These are phyloP conservation scores for Aureobasidium melanogenum DNA, from an alignment of 2,329 filamentous ascomycete genomes.

Conservation along the genomic window DNA sequence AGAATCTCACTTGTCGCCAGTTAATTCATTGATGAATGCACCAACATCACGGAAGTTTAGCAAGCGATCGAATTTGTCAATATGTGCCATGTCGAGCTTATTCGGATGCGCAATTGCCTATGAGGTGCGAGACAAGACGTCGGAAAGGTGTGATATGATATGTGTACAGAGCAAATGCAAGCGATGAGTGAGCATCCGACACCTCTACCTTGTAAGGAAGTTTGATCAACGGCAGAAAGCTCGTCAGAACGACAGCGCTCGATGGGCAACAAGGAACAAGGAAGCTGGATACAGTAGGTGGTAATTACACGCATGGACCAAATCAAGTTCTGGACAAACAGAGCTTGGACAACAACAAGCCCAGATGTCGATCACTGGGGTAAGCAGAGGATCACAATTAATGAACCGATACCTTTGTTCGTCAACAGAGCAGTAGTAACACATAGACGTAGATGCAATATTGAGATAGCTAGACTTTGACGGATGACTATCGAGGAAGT, in stretches of 20 bases:
- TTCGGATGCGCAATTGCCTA: not conserved
- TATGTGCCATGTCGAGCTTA: not conserved
- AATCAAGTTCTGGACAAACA: slow-evolving; percentile 1
- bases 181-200: too few species aligned
- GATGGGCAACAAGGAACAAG: not conserved
- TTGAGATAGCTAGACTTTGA: not conserved
- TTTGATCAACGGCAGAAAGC: not conserved
- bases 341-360: not conserved
- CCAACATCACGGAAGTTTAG: slow-evolving; percentile 74
- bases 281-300: not conserved
- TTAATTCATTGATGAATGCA: slow-evolving; percentile 52
- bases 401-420: not conserved
- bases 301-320: not conserved
- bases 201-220: not conserved
- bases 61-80: slow-evolving; percentile 45
- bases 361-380: slow-evolving; percentile 2
- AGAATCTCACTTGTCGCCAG: slow-evolving; percentile 43
- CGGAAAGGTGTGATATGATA: not conserved
- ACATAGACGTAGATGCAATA: not conserved
- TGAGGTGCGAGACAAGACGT: not conserved
- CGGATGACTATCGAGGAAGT: not conserved
- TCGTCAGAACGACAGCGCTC: not conserved
- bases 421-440: not conserved
- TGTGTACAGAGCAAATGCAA: not conserved
- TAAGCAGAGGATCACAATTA: not conserved